Conservation (phyloP, 805 yeast species). For the Candida maris region DNA sequence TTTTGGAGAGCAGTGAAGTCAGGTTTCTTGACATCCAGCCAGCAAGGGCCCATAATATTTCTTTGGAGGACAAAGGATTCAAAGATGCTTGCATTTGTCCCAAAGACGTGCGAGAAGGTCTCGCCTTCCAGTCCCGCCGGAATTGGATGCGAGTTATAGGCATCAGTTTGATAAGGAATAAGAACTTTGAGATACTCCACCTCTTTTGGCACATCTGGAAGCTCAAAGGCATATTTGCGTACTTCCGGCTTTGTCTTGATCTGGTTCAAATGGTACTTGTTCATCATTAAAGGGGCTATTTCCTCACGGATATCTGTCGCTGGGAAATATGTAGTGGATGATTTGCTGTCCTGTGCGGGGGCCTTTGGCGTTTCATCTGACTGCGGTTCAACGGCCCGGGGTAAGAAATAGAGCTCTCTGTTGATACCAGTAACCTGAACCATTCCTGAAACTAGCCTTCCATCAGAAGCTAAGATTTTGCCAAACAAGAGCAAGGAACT, state of each 20-base stretch:
- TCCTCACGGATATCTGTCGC: constrained; percentile 76
- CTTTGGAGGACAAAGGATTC: constrained; percentile 82
- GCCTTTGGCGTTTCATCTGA: constrained; percentile 30
- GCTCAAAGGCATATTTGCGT: constrained; percentile 86
- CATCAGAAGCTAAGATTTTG: constrained; percentile 59
- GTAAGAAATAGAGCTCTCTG: constrained; percentile 75
- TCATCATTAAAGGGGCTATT: constrained; percentile 60
- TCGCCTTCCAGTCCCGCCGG: constrained; percentile 71
- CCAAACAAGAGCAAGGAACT: constrained; percentile 74
- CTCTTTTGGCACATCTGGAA: constrained; percentile 72
- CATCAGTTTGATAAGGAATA: constrained; percentile 69
- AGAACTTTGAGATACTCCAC: constrained; percentile 76
- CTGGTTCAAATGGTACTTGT: constrained; percentile 55
- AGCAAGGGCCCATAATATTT: constrained; percentile 95
- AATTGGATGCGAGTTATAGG: constrained; percentile 41
- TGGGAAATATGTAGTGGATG: constrained; percentile 30
- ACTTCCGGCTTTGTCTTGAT: constrained; percentile 67
- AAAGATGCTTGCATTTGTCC: constrained; percentile 67
- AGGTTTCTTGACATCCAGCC: constrained; percentile 73
- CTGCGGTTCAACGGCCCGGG: constrained; percentile 41
- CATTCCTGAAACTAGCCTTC: constrained; percentile 64
- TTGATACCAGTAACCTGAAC: constrained; percentile 67
- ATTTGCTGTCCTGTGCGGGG: constrained; percentile 23
- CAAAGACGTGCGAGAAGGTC: constrained; percentile 77
- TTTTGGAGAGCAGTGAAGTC: constrained; percentile 56